Conservation (phyloP, 495 filamentous ascomycete species). For the Podospora anserina region DNA sequence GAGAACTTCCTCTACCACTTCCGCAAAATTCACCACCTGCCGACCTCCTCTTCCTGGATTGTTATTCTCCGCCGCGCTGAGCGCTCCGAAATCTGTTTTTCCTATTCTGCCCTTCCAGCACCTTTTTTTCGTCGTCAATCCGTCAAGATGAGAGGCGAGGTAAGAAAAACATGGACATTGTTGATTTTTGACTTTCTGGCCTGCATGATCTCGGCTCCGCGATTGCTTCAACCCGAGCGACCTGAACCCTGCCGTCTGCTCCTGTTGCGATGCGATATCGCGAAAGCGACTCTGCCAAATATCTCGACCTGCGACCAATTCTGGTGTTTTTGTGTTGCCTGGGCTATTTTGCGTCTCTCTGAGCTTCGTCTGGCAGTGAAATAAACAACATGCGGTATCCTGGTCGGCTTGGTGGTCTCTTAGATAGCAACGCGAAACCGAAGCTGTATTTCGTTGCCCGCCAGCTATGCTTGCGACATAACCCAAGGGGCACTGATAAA, state of each 20-base stretch:
- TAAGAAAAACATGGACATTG: conserved; percentile 31
- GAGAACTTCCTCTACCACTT: conserved; percentile 5
- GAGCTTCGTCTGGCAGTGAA: not conserved
- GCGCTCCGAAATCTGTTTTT: conserved; percentile 21
- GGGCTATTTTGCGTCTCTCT: not conserved
- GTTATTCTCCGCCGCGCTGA: conserved; percentile 23
- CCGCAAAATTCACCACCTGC: conserved; percentile 10
- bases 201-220: not conserved
- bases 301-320: not conserved
- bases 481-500: not conserved
- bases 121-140: conserved; percentile 20
- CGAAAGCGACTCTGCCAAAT: not conserved
- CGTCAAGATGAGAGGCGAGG: conserved; percentile 53
- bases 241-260: not conserved
- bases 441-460: not conserved
- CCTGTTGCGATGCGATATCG: not conserved
- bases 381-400: not conserved
- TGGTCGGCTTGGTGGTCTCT: not conserved
- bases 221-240: conserved; percentile 10
- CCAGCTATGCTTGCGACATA: not conserved
- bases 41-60: conserved; percentile 14
- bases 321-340: not conserved
- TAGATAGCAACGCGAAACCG: not conserved
- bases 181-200: not conserved
- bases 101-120: conserved; percentile 10